These are phyloP conservation scores for Claviceps humidiphila DNA, from an alignment of 2,329 filamentous ascomycete genomes.

Conservation along the genomic window DNA sequence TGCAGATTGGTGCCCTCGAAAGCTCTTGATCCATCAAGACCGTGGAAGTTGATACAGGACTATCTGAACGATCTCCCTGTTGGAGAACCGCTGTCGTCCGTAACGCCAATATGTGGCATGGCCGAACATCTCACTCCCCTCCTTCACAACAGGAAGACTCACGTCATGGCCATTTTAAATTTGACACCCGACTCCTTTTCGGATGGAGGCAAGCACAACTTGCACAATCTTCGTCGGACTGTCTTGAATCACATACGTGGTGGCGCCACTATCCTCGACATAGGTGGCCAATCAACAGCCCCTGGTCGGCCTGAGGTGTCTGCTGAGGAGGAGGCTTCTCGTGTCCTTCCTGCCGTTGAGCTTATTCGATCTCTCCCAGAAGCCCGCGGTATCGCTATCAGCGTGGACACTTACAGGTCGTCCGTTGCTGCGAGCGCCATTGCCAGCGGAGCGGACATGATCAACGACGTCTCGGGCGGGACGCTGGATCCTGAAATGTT, in stretches of 20 bases:
- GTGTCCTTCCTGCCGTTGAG: conserved; percentile 67
- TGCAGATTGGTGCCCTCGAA: conserved; percentile 42
- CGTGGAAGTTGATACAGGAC: conserved; percentile 48
- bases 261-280: conserved; percentile 76
- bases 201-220: conserved; percentile 59
- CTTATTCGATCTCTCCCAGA: conserved; percentile 56
- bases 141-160: conserved; percentile 47
- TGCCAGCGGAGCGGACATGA: conserved; percentile 69
- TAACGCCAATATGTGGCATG: conserved; percentile 39
- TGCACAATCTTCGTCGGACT: conserved; percentile 41
- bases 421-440: conserved; percentile 66
- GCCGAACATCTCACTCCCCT: conserved; percentile 44
- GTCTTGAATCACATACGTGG: conserved; percentile 48
- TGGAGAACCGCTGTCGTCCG: conserved; percentile 38
- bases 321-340: conserved; percentile 58
- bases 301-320: conserved; percentile 59
- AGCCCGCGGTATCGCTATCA: conserved; percentile 54
- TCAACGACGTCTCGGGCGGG: conserved; percentile 90
- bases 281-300: conserved; percentile 87
- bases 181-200: conserved; percentile 95
- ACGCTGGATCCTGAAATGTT: conserved; percentile 71
- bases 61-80: conserved; percentile 45
- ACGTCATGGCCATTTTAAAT: conserved; percentile 90
- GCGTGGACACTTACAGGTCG: conserved; percentile 86
- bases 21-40: conserved; percentile 36